A percentile compares a stretch with the other conserved stretches of the same genome.
These are phyloP conservation scores for Actinomortierella ambigua DNA, from an alignment of 371 early-diverging fungal species.

Conservation along the genomic window DNA sequence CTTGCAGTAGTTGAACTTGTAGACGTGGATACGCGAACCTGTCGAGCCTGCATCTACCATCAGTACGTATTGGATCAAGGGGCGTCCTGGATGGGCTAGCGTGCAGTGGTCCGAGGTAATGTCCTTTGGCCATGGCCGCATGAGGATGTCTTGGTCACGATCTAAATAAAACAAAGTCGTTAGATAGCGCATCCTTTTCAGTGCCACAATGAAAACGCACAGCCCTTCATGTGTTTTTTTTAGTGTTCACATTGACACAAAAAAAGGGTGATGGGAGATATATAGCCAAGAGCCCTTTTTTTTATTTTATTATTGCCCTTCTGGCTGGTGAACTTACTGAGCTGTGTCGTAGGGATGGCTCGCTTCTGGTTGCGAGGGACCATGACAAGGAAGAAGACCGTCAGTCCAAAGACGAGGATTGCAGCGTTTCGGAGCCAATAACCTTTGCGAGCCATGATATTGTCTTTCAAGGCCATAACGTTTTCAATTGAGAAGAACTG, in stretches of 20 bases:
- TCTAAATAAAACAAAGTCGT: too few relatives aligned
- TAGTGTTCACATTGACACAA: too few relatives aligned
- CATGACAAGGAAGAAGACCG: constrained; percentile 42
- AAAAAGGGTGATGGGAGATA: neutral
- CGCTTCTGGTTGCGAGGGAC: constrained; percentile 22
- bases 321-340: constrained; percentile 20
- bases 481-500: neutral
- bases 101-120: constrained; percentile 70
- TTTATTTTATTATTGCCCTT: too few relatives aligned
- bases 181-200: too few relatives aligned
- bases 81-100: constrained; percentile 60
- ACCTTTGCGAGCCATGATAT: constrained; percentile 45
- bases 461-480: constrained; percentile 41
- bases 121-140: constrained; percentile 21
- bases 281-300: neutral
- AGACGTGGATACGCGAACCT: constrained; percentile 97
- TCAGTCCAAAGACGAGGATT: constrained; percentile 38
- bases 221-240: too few relatives aligned
- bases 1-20: constrained; percentile 88
- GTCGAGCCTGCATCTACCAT: constrained; percentile 98
- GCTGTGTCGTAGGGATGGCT: constrained; percentile 19
- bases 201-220: too few relatives aligned
- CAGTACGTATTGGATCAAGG: constrained; percentile 64
- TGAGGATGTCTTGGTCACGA: too few relatives aligned
- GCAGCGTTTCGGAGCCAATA: constrained; percentile 47